Evolutionary conservation across 2,329 filamentous ascomycete genomes (phyloP), one percentile per base, ranked within the genome.

Genomic region (Zopfia rhizophila): DNA sequence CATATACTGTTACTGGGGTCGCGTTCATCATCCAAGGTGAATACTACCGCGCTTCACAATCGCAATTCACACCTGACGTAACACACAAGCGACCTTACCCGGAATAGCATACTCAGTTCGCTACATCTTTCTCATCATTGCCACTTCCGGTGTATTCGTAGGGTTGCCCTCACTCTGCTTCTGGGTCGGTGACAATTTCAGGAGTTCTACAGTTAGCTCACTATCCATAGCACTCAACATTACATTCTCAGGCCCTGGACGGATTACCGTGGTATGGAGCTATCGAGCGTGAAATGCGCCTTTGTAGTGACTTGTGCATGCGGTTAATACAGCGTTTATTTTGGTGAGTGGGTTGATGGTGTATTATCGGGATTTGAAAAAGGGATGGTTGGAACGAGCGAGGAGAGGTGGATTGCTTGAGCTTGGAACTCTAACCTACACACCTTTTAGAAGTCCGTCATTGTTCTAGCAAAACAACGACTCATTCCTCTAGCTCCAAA

Each of bases 211-310:
- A 12, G 32, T 27, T 4, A 13, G 5, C 4, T 37, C 32, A 2
- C n/a, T 45, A 3, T 21, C 42, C 4, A 45, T 28, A 12, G 42
- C 42, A 13, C 8, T 45, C n/a, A 45, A 45, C 25, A 45, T 45
- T 16, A 35, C 42, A 3, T 45, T 37, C 19, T 37, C 32, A 16
- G 33, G 32, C 10, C 42, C 42, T 5, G 42, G 42, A 7, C 42
- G 33, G 14, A 45, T 45, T 16, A 18, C 32, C 7, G 28, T 33
- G n/a, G 35, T 45, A 3, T 45, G 17, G 27, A 33, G 40, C n/a
- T n/a, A n/a, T n/a, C n/a, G n/a, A n/a, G n/a, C n/a, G n/a, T n/a
- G n/a, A n/a, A n/a, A 44, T 13, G 11, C 12, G 32, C 40, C 21
- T 13, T 37, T 35, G 31, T 37, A 37, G n/a, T n/a, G n/a, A n/a